These are phyloP conservation scores for Seiridium unicorne DNA, from an alignment of 2,329 filamentous ascomycete species.

Conservation along the genomic window DNA sequence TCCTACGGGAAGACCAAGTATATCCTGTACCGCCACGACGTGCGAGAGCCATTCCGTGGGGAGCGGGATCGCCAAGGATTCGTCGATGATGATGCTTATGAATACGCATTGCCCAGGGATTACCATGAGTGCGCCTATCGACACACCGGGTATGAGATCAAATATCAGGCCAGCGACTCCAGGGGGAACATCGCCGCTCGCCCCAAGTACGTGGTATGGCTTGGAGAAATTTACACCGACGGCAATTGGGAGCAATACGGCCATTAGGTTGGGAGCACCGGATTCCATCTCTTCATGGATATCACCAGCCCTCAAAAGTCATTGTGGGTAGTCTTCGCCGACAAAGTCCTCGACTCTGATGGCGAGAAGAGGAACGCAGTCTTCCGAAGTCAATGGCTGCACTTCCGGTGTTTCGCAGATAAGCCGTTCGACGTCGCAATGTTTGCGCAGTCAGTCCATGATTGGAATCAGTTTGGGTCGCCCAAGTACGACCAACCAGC, in stretches of 20 bases:
- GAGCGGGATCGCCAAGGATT: neutral
- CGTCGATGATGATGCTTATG: neutral
- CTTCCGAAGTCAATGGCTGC: neutral
- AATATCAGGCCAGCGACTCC: neutral
- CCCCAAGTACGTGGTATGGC: neutral
- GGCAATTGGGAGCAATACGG: neutral
- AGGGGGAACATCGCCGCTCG: no score
- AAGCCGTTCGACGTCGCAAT: neutral
- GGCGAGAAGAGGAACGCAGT: neutral
- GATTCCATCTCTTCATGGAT: constrained; percentile 10
- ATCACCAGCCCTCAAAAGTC: constrained; percentile 5
- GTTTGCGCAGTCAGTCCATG: neutral
- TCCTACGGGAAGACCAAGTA: neutral
- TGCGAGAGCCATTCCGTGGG: neutral
- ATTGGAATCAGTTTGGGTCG: neutral
- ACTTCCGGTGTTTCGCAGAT: neutral
- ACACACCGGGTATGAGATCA: neutral
- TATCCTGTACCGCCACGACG: neutral
- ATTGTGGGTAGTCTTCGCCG: constrained; percentile 8
- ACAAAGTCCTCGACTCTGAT: neutral
- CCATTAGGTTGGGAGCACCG: neutral
- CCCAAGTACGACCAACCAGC: neutral
- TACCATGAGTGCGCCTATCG: neutral
- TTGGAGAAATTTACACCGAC: neutral
- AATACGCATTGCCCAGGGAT: no score